Evolutionary conservation across 2,329 filamentous ascomycete species (phyloP).

Genomic region (Sclerotinia borealis): DNA sequence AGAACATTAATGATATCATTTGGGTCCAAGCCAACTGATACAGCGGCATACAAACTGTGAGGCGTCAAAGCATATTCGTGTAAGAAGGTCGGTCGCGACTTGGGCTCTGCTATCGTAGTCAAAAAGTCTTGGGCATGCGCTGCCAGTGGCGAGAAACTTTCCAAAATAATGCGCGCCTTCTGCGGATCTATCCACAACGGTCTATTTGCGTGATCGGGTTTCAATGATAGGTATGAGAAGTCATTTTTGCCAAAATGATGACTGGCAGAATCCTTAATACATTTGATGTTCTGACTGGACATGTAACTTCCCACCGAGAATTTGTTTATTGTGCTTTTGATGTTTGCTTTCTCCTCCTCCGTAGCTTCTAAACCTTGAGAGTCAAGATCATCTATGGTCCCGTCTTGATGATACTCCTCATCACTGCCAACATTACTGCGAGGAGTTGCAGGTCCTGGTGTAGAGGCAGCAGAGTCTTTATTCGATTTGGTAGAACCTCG

Average conservation of each 20-base stretch:
- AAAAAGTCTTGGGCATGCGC: conserved; percentile 88
- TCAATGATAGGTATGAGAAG: conserved; percentile 76
- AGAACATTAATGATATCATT: conserved; percentile 86
- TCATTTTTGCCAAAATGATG: conserved; percentile 40
- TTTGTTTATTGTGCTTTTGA: conserved; percentile 54
- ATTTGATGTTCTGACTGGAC: conserved; percentile 15
- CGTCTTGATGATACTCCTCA: conserved; percentile 33
- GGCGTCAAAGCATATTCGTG: conserved; percentile 91
- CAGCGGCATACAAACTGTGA: conserved; percentile 90
- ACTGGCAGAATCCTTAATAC: conserved; percentile 30
- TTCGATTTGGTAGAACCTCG: conserved; percentile 48
- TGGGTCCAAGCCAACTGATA: conserved; percentile 86
- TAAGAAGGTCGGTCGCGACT: conserved; percentile 81
- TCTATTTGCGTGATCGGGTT: conserved; percentile 81
- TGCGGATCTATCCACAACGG: conserved; percentile 91
- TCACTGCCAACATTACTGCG: conserved; percentile 51
- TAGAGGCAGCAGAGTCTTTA: conserved; percentile 51
- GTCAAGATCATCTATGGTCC: conserved; percentile 2
- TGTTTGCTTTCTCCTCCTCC: conserved; percentile 46
- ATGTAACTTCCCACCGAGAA: conserved; percentile 41
- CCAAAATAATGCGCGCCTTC: conserved; percentile 81
- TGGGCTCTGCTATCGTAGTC: conserved; percentile 89
- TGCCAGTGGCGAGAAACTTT: conserved; percentile 87
- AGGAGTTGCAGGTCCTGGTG: conserved; percentile 54
- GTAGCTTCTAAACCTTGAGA: conserved; percentile 43